These are phyloP conservation scores for Monosporascus sp. DNA, from an alignment of 2,329 filamentous ascomycete genomes.

Conservation along the genomic window DNA sequence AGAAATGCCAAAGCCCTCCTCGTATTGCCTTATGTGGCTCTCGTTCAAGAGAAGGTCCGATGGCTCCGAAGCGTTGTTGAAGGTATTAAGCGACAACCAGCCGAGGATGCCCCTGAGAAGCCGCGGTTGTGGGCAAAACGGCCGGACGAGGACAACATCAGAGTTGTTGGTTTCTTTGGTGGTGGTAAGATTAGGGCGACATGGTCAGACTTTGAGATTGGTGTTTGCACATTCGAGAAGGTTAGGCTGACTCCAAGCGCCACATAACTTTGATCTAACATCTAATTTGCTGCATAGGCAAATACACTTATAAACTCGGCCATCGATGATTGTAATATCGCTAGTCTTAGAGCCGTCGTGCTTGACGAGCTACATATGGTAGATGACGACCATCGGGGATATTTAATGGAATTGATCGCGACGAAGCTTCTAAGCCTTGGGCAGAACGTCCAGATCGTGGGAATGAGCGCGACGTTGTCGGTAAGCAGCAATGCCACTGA, in stretches of 20 bases:
- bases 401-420: conserved; percentile 67
- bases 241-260: conserved; percentile 23
- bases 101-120: conserved; percentile 28
- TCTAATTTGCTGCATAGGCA: conserved; percentile 42
- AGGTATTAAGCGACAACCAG: conserved; percentile 41
- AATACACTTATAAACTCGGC: conserved; percentile 69
- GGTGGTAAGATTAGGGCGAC: conserved; percentile 61
- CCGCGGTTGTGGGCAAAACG: conserved; percentile 46
- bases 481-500: conserved; percentile 36
- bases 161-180: conserved; percentile 69
- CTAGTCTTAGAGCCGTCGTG: conserved; percentile 61
- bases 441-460: conserved; percentile 63
- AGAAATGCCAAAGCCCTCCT: conserved; percentile 63
- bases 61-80: conserved; percentile 66
- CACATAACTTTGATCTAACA: conserved; percentile 3
- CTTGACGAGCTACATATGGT: conserved; percentile 81
- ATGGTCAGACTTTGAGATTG: conserved; percentile 73
- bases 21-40: conserved; percentile 70
- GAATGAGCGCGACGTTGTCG: conserved; percentile 75
- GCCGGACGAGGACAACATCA: conserved; percentile 52
- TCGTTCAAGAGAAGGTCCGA: conserved; percentile 73
- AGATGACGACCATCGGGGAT: conserved; percentile 69
- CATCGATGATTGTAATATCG: conserved; percentile 63
- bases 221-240: conserved; percentile 77
- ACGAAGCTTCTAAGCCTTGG: conserved; percentile 67